These are phyloP conservation scores for Juglanconis juglandina DNA, from an alignment of 2,329 filamentous ascomycete species.

Conservation along the genomic window DNA sequence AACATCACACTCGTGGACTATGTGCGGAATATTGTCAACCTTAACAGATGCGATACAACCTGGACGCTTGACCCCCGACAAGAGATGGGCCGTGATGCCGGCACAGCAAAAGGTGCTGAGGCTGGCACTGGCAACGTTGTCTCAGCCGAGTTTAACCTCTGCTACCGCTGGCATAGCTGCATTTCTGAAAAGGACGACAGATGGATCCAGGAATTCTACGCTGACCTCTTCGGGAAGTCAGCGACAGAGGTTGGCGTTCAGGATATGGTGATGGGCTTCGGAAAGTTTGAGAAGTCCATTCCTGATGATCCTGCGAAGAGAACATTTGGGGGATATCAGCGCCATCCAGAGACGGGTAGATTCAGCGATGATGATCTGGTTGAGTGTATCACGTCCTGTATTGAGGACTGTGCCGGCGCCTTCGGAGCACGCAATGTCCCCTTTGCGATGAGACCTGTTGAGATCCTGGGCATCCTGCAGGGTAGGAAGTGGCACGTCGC, in stretches of 20 bases:
- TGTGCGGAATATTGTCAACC: slow-evolving; percentile 63
- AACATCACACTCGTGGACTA: slow-evolving; percentile 78
- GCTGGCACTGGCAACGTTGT: slow-evolving; percentile 77
- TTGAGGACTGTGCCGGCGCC: slow-evolving; percentile 73
- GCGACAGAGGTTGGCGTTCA: slow-evolving; percentile 51
- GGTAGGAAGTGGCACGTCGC: slow-evolving; percentile 74
- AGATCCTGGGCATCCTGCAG: slow-evolving; percentile 77
- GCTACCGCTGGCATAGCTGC: slow-evolving; percentile 83
- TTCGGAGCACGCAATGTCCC: slow-evolving; percentile 75
- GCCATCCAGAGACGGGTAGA: slow-evolving; percentile 59
- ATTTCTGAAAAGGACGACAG: slow-evolving; percentile 72
- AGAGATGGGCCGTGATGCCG: slow-evolving; percentile 56
- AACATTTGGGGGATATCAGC: slow-evolving; percentile 62
- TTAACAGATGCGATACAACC: slow-evolving; percentile 68
- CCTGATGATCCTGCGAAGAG: slow-evolving; percentile 66
- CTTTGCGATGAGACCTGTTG: slow-evolving; percentile 67
- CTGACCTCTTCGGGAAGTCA: slow-evolving; percentile 59
- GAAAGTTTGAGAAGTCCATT: slow-evolving; percentile 58
- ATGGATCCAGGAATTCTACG: slow-evolving; percentile 72
- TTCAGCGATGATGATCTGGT: slow-evolving; percentile 76
- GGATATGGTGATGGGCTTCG: slow-evolving; percentile 61
- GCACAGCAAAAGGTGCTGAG: slow-evolving; percentile 57
- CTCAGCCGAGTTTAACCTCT: slow-evolving; percentile 84
- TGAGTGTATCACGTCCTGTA: slow-evolving; percentile 61
- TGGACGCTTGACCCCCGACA: slow-evolving; percentile 79